Conservation (phyloP, 106 monocot species). For the Alisma plantagoaquatica region DNA sequence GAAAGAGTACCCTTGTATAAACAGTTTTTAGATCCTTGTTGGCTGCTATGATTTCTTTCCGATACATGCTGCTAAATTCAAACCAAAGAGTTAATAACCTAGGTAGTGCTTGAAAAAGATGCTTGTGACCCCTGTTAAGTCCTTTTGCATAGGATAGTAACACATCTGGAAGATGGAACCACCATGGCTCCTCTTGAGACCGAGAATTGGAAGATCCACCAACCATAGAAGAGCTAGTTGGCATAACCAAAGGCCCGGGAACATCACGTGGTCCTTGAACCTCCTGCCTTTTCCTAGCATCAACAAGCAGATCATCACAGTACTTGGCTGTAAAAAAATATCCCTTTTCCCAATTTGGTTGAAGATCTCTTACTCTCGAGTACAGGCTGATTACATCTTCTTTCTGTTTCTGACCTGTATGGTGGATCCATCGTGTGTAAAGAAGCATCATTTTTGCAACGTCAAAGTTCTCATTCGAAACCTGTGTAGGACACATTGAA, state of each 20-base stretch:
- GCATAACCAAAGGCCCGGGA: slow-evolving; percentile 8
- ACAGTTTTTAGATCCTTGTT: slow-evolving; percentile 62
- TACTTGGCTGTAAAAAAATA: slow-evolving; percentile 96
- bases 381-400: slow-evolving; percentile 88
- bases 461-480: slow-evolving; percentile 61
- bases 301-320: slow-evolving; percentile 92
- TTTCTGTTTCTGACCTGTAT: slow-evolving; percentile 97
- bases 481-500: slow-evolving; percentile 31
- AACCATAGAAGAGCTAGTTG: slow-evolving; percentile 29
- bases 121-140: slow-evolving; percentile 88
- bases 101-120: slow-evolving; percentile 93
- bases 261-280: slow-evolving; percentile 8
- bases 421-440: slow-evolving; percentile 94
- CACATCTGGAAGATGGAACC: slow-evolving; percentile 82
- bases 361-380: slow-evolving; percentile 87
- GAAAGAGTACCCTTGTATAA: slow-evolving; percentile 52
- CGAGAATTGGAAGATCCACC: slow-evolving; percentile 20
- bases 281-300: slow-evolving; percentile 91
- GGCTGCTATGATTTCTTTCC: slow-evolving; percentile 32
- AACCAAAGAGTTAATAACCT: slow-evolving; percentile 94
- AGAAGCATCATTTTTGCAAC: slow-evolving; percentile 83
- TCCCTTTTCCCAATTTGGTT: slow-evolving; percentile 95
- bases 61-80: slow-evolving; percentile 92
- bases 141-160: slow-evolving; percentile 86
- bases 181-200: slow-evolving; percentile 87